Evolutionary conservation across 2,329 filamentous ascomycete species (phyloP).

Genomic region (Paecilomyces formosus): DNA sequence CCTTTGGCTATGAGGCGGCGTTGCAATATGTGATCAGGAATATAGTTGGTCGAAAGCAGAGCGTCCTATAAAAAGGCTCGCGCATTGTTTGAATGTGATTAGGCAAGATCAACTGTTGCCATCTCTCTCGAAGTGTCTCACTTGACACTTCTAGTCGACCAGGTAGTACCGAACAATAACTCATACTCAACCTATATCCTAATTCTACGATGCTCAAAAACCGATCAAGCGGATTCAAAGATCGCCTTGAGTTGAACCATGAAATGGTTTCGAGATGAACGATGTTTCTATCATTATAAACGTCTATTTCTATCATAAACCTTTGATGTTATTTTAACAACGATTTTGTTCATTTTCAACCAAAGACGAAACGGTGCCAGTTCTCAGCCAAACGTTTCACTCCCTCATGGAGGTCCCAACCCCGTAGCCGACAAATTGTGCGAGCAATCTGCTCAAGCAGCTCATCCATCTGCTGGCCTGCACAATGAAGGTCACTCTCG

Average conservation of each 20-base stretch:
- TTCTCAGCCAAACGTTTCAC: conserved; percentile 62
- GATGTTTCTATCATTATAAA: neutral
- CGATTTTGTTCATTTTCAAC: conserved; percentile 23
- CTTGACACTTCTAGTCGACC: too few relatives aligned
- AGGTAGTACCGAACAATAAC: too few relatives aligned
- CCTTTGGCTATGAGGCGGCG: conserved; percentile 55
- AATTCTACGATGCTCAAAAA: neutral
- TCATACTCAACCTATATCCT: too few relatives aligned
- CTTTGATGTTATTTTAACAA: neutral
- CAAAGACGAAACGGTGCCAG: conserved; percentile 70
- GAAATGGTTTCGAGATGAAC: neutral
- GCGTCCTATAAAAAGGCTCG: neutral
- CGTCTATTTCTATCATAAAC: neutral
- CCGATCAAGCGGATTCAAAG: too few relatives aligned
- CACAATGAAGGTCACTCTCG: conserved; percentile 83
- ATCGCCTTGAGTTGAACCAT: too few relatives aligned
- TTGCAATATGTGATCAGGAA: conserved; percentile 45
- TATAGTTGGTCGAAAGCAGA: conserved; percentile 10
- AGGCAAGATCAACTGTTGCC: too few relatives aligned
- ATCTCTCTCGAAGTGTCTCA: too few relatives aligned
- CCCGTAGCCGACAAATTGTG: conserved; percentile 69
- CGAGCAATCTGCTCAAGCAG: conserved; percentile 67
- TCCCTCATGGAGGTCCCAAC: conserved; percentile 68
- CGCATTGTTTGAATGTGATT: neutral
- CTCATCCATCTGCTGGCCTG: conserved; percentile 72